Evolutionary conservation across 345 rosid genomes (phyloP), one percentile per base, ranked within the genome.

Genomic region (Draba incana): DNA sequence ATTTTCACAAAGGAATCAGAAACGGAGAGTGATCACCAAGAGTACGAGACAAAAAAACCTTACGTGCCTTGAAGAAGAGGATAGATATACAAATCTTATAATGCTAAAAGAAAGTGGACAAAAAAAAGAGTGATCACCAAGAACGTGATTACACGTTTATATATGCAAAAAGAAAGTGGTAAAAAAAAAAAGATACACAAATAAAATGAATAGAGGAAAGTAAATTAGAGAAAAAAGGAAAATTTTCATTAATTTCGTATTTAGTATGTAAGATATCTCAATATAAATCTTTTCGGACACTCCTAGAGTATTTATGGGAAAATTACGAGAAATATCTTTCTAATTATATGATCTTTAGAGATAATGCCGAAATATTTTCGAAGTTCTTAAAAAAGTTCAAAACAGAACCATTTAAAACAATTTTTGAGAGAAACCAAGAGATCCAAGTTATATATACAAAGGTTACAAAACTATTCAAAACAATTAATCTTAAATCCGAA

Each of bases 391-490:
- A 28, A 1, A 31, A 31, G 8, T 31, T 31, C 9, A 35, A 35
- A 20, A 20, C 45, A 57, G 15, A 57, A 20, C 45, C 30, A 6
- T 6, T 3, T 15, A 5, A 57, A 35, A 4, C 42, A 14, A 16
- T 57, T n/a, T 43, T n/a, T 43, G 12, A 12, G 48, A 50, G 41
- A 27, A 27, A n/a, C 58, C 47, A 37, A 50, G 2, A 20, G 39
- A 59, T 31, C 23, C 68, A 49, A 37, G 5, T 64, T 64, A 39
- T 66, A 49, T 24, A 28, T 20, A 54, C 63, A 68, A 8, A 56
- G n/a, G 64, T 57, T 13, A 68, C 23, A 47, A 62, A 35, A 63
- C 33, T 64, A 49, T 37, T 10, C 13, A 16, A 62, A 62, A 62
- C 28, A 6, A 45, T 10, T 15, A 62, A 10, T 43, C 39, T 25